These are phyloP conservation scores for Alternaria sp. DNA, from an alignment of 2,329 filamentous ascomycete genomes.

Conservation along the genomic window DNA sequence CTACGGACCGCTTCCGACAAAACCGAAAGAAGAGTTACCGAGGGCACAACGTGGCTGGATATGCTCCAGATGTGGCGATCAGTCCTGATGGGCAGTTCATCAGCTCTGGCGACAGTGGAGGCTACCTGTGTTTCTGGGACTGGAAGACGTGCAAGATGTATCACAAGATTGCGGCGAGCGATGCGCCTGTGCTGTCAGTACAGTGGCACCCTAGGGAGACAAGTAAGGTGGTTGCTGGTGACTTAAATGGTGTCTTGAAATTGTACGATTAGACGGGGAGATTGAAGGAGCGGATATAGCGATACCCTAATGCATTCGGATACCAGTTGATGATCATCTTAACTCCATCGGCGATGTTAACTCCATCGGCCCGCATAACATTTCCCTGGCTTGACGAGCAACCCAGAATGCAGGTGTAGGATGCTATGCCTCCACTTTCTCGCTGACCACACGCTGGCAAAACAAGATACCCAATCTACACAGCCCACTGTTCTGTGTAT, in stretches of 20 bases:
- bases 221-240: conserved; percentile 90
- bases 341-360: background rate
- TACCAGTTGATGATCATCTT: background rate
- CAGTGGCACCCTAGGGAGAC: conserved; percentile 99
- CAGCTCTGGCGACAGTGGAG: conserved; percentile 83
- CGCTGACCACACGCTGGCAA: background rate
- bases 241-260: conserved; percentile 85
- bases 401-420: background rate
- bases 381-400: background rate
- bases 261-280: conserved; percentile 80
- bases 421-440: background rate
- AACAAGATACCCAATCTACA: background rate
- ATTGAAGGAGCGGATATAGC: conserved; percentile 13
- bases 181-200: conserved; percentile 82
- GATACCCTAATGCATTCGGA: conserved; percentile 35
- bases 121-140: conserved; percentile 96
- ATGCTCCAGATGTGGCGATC: conserved; percentile 87
- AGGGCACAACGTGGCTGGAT: conserved; percentile 94
- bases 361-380: background rate
- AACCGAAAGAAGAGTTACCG: conserved; percentile 97
- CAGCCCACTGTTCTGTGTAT: background rate
- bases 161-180: conserved; percentile 89
- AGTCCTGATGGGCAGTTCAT: conserved; percentile 93
- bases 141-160: conserved; percentile 99
- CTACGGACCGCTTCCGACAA: conserved; percentile 94